Percentiles rank a stretch among this genome's conserved stretches.
These are phyloP conservation scores for Phaeophleospora eucalypticola DNA, from an alignment of 2,329 filamentous ascomycete species.

Conservation along the genomic window DNA sequence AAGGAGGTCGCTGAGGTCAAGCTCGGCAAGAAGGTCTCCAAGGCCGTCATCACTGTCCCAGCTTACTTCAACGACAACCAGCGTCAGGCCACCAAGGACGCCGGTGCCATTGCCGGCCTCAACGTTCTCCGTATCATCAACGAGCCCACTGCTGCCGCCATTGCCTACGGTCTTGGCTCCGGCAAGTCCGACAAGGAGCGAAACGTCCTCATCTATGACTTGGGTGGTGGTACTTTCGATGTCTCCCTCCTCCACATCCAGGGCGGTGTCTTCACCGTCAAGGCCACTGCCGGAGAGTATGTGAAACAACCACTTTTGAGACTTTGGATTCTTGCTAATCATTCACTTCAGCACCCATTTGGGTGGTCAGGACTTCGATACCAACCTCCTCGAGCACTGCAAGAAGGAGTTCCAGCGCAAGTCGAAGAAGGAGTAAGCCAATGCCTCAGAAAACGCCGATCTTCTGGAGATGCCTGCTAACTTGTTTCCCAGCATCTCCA, in stretches of 20 bases:
- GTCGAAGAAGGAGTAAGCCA: slow-evolving; percentile 56
- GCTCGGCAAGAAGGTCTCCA: slow-evolving; percentile 97
- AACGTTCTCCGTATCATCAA: slow-evolving; percentile 99
- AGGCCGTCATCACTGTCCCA: slow-evolving; percentile 97
- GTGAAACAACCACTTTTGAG: not conserved
- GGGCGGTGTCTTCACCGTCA: slow-evolving; percentile 98
- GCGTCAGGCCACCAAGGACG: slow-evolving; percentile 98
- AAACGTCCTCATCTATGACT: slow-evolving; percentile 99
- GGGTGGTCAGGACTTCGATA: slow-evolving; percentile 86
- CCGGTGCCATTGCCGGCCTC: slow-evolving; percentile 92
- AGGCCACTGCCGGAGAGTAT: slow-evolving; percentile 87
- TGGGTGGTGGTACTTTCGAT: slow-evolving; percentile 99
- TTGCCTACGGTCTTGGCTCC: slow-evolving; percentile 80
- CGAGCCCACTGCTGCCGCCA: slow-evolving; percentile 96
- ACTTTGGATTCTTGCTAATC: not conserved
- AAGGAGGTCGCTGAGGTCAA: slow-evolving; percentile 98
- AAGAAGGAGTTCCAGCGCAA: slow-evolving; percentile 89
- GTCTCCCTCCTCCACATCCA: slow-evolving; percentile 98
- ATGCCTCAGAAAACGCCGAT: not conserved
- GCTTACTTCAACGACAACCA: slow-evolving; percentile 99
- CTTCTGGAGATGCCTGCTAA: not conserved
- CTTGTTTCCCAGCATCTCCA: slow-evolving; percentile 49
- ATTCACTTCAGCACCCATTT: slow-evolving; percentile 61
- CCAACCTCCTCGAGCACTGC: slow-evolving; percentile 91
- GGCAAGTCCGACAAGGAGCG: slow-evolving; percentile 80